phyloP scores from a whole-genome alignment of 169 alveolate species.

The Eimeria maxima region DNA sequence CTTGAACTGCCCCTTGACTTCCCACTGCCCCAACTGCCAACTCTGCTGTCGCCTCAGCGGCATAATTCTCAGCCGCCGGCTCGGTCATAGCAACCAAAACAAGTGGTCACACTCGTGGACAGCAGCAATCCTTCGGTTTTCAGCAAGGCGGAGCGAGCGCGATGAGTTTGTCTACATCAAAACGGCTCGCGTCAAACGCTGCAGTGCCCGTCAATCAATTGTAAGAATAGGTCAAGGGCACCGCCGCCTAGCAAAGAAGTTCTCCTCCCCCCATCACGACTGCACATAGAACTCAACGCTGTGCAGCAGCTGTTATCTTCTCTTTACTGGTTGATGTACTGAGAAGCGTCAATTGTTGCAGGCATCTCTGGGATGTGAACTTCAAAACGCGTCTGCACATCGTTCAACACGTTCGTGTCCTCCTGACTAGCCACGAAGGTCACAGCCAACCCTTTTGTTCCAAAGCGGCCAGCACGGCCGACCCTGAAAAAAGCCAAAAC shows the following conservation, averaged over 20 bases:
- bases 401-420: constrained; percentile 97
- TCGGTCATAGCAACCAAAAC: neutral
- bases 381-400: constrained; percentile 98
- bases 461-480: constrained; percentile 99
- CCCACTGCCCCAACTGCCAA: constrained; percentile 18
- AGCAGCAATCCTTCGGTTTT: neutral
- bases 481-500: constrained; percentile 85
- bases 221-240: neutral
- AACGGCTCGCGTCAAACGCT: neutral
- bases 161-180: neutral
- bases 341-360: constrained; percentile 95
- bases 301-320: neutral
- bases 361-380: constrained; percentile 99
- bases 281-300: neutral
- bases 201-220: neutral
- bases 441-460: constrained; percentile 99
- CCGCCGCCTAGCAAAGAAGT: neutral
- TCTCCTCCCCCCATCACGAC: neutral
- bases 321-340: constrained; percentile 87
- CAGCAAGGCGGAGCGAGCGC: neutral
- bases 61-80: neutral
- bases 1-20: neutral
- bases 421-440: constrained; percentile 96
- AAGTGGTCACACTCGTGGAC: neutral
- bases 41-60: neutral